Base-by-base conservation (phyloP, 2,329 filamentous ascomycete genomes). In the Calycina herbarum region DNA sequence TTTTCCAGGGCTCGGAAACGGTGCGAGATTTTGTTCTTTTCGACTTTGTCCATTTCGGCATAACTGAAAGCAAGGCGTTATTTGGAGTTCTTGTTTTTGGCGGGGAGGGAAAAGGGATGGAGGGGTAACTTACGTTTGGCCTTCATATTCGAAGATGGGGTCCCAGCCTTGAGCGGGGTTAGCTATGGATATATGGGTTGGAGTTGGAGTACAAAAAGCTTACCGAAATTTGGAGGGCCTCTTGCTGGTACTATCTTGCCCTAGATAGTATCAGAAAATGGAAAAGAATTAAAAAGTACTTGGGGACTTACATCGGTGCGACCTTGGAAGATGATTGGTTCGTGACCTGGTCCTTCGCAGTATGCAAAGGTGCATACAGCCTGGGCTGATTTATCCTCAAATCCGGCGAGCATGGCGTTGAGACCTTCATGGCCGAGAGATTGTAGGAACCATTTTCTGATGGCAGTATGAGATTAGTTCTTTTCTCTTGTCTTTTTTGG, bases 311-410 rank as follows among this genome's bases (percentile, higher is more conserved):
- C 91, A 72, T 91, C 84, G 13, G 94, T 97, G 66, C 92, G 85
- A 8, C 95, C 95, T 79, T 99, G 94, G 79, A 99, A 99, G 17
- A 98, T 82, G 33, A 96, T 83, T 1, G 92, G 89, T 74, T 96
- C 88, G 62, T 92, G 83, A 2, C 92, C 94, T 4, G 94, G 95
- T 0, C 94, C 95, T 69, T 89, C 85, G 63, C 87, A 95, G 79
- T 96, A 97, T 29, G 89, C 95, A 79, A 99, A 99, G 0, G 95
- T 99, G 80, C 94, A 97, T 57, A 99, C 91, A 20, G 95, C 94
- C 79, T 96, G 89, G 57, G 93, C 93, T 57, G 89, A 91, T 79
- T 97, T 97, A 79, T 99, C 92, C 33, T 91, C 84, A 77, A 97
- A 97, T 6, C 90, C 93, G 62, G 88, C 89, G 51, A 99, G 88